These are phyloP conservation scores for Bromus sterilis DNA, from an alignment of 176 grass and related monocot species.

Conservation along the genomic window DNA sequence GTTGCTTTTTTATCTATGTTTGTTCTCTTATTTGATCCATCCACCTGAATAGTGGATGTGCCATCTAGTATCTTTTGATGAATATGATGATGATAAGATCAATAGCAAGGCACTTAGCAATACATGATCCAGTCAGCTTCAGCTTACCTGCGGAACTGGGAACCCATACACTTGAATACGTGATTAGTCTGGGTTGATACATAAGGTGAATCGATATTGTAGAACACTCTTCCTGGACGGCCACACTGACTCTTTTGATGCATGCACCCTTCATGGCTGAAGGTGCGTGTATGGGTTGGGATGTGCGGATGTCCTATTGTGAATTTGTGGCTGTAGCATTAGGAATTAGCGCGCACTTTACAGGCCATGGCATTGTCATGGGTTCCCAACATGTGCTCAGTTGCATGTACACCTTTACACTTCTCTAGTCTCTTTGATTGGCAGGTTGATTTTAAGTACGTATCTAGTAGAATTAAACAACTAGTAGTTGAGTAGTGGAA, in stretches of 20 bases:
- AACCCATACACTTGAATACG: background rate
- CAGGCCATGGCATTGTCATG: background rate
- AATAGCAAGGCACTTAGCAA: background rate
- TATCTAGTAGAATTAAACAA: background rate
- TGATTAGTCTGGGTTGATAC: background rate
- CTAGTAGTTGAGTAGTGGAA: background rate
- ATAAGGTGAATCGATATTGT: background rate
- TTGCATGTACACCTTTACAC: background rate
- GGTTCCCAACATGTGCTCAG: slow-evolving; percentile 5
- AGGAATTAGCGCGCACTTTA: background rate
- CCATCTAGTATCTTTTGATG: background rate
- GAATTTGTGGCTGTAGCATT: slow-evolving; percentile 2
- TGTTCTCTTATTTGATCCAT: background rate
- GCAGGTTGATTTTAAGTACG: background rate
- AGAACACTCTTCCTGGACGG: background rate
- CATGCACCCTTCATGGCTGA: background rate
- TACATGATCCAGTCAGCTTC: background rate
- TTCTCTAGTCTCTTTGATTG: background rate
- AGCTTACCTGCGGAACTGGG: background rate
- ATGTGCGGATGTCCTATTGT: background rate
- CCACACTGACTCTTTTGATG: background rate
- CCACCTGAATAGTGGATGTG: background rate
- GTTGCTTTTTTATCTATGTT: background rate
- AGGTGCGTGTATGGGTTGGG: background rate
- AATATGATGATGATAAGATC: background rate